These are phyloP conservation scores for Blastosporella zonata DNA, from an alignment of 1,284 basidiomycete species.

Conservation along the genomic window DNA sequence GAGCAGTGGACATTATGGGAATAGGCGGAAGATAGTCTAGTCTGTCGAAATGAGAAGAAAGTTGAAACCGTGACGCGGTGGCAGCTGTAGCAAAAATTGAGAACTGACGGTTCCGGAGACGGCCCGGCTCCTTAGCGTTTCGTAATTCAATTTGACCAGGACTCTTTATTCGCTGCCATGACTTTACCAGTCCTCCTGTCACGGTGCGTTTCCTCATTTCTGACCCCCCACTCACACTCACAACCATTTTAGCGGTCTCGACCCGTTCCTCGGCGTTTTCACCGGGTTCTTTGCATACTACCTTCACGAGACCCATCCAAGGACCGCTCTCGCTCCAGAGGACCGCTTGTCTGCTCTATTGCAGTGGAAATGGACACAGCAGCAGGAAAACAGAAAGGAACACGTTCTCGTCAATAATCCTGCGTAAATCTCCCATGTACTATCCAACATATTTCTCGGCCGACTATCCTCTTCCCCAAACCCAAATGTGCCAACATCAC, in stretches of 20 bases:
- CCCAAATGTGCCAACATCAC: background rate
- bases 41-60: background rate
- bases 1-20: constrained; percentile 42
- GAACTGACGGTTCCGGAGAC: constrained; percentile 7
- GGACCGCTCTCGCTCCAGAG: constrained; percentile 66
- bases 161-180: background rate
- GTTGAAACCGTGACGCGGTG: background rate
- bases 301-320: constrained; percentile 82
- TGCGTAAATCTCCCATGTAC: background rate
- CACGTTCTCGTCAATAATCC: constrained; percentile 19
- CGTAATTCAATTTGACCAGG: background rate
- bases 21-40: background rate
- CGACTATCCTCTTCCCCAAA: too few relatives aligned
- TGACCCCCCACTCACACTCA: background rate
- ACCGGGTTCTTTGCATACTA: constrained; percentile 83
- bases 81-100: background rate
- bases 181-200: constrained; percentile 46
- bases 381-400: constrained; percentile 26
- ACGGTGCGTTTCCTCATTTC: constrained; percentile 37
- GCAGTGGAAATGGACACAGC: constrained; percentile 64
- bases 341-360: constrained; percentile 62
- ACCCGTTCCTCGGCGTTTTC: constrained; percentile 77
- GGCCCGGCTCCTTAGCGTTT: constrained; percentile 16
- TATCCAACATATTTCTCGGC: too few relatives aligned
- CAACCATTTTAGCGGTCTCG: constrained; percentile 47